Conservation (phyloP, 2,329 filamentous ascomycete genomes). For the Fusarium setosum region DNA sequence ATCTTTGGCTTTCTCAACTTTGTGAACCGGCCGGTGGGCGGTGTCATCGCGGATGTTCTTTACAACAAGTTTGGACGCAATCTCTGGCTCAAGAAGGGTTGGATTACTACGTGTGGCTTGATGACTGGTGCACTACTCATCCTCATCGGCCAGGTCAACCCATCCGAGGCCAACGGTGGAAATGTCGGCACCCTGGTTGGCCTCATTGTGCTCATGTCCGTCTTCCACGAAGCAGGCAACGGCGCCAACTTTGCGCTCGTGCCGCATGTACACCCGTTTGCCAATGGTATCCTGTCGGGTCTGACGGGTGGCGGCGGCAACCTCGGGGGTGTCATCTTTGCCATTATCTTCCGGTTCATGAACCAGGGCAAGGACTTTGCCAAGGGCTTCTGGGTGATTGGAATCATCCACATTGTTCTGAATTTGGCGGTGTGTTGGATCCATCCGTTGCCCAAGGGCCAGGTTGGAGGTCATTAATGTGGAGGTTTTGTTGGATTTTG, state of each 20-base stretch:
- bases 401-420: slow-evolving; percentile 76
- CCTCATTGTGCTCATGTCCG: slow-evolving; percentile 79
- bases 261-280: slow-evolving; percentile 84
- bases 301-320: slow-evolving; percentile 85
- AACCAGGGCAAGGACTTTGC: slow-evolving; percentile 72
- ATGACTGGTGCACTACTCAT: slow-evolving; percentile 70
- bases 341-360: slow-evolving; percentile 83
- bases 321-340: slow-evolving; percentile 85
- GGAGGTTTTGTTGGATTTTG: neutral
- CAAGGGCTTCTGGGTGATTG: slow-evolving; percentile 83
- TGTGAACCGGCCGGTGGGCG: slow-evolving; percentile 73
- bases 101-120: slow-evolving; percentile 66
- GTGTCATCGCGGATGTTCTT: slow-evolving; percentile 63
- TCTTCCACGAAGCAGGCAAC: slow-evolving; percentile 88
- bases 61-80: slow-evolving; percentile 53
- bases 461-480: slow-evolving; percentile 45
- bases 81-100: slow-evolving; percentile 55
- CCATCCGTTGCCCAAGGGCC: slow-evolving; percentile 63
- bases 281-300: slow-evolving; percentile 83
- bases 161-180: slow-evolving; percentile 60
- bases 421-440: slow-evolving; percentile 73
- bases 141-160: slow-evolving; percentile 71
- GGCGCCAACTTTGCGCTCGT: slow-evolving; percentile 89
- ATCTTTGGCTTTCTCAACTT: slow-evolving; percentile 83
- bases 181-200: slow-evolving; percentile 73